Base-by-base conservation (phyloP, 2,329 filamentous ascomycete genomes). In the Aspergillus ochraceoroseus region DNA sequence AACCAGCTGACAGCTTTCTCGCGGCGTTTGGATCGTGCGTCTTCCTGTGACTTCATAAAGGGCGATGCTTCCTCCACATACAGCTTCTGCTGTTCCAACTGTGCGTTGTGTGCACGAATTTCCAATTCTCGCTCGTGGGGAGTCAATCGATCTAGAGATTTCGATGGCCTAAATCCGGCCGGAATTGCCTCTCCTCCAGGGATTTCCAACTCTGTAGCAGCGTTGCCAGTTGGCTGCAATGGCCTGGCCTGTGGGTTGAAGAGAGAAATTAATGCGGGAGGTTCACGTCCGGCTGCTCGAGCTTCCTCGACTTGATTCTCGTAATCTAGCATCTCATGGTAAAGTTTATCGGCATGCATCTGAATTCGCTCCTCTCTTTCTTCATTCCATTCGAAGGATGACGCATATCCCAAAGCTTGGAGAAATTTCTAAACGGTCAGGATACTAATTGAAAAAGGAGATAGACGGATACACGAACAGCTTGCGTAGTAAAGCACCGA, bases 281-380 rank as follows among this genome's bases (percentile, higher is more conserved):
- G 61, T 31, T 70, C 66, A 26, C 51, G 37, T 15, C 66, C 65
- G 26, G 66, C 56, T 55, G 69, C 55, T 57, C 63, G 49, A 57
- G 77, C 64, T 64, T 80, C 75, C 49, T 84, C 79, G n/a, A 85
- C 79, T 48, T 75, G 77, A 13, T 72, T 73, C 65, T 98, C 90
- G 61, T 94, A 87, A 46, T 79, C 76, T 25, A 94, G 66, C 82
- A 96, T 87, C 53, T 84, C 80, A 57, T 90, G 85, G 65, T 88
- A 98, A 27, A 98, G 74, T 48, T 79, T 79, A 68, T 98, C 92
- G 44, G 90, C 90, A 63, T 95, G 89, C 82, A 96, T 87, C 66
- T 96, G 92, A 47, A 98, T 87, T 53, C 83, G 79, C 62, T 95
- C 89, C 55, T 95, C 85, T 36, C 85, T 75, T 19, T 81, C 75